Conservation (phyloP, 1,139 yeast species). For the Dujonia santamariae region DNA sequence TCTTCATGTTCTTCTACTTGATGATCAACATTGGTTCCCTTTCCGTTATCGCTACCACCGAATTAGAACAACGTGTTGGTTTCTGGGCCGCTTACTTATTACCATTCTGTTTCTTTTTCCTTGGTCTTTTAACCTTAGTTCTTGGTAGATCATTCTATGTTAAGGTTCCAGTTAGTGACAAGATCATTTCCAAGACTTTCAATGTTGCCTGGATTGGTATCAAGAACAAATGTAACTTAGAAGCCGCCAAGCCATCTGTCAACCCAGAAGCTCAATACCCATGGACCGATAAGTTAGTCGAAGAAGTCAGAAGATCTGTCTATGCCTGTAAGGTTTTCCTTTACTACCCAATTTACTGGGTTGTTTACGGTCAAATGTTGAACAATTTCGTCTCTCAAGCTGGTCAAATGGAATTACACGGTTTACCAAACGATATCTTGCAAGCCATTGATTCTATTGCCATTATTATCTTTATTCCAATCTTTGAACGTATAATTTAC, state of each 20-base stretch:
- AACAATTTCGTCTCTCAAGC: constrained; percentile 66
- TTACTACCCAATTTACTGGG: constrained; percentile 65
- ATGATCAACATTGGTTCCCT: constrained; percentile 42
- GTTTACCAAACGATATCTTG: constrained; percentile 64
- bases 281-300: constrained; percentile 63
- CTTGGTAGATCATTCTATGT: constrained; percentile 58
- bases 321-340: constrained; percentile 62
- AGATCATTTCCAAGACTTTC: constrained; percentile 57
- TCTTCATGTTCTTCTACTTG: constrained; percentile 41
- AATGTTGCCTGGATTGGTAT: constrained; percentile 43
- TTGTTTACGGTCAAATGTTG: constrained; percentile 64
- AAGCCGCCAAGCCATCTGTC: constrained; percentile 54
- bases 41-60: constrained; percentile 42
- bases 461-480: constrained; percentile 60
- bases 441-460: constrained; percentile 62
- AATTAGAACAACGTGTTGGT: constrained; percentile 34
- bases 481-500: constrained; percentile 50
- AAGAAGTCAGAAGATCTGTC: constrained; percentile 56
- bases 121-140: constrained; percentile 54
- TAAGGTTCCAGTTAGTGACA: constrained; percentile 61
- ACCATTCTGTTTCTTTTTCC: constrained; percentile 64
- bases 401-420: constrained; percentile 60
- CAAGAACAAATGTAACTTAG: constrained; percentile 48
- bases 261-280: constrained; percentile 41
- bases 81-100: constrained; percentile 49